Base-by-base conservation (phyloP, 2,329 filamentous ascomycete genomes). In the Lithohypha guttulata region DNA sequence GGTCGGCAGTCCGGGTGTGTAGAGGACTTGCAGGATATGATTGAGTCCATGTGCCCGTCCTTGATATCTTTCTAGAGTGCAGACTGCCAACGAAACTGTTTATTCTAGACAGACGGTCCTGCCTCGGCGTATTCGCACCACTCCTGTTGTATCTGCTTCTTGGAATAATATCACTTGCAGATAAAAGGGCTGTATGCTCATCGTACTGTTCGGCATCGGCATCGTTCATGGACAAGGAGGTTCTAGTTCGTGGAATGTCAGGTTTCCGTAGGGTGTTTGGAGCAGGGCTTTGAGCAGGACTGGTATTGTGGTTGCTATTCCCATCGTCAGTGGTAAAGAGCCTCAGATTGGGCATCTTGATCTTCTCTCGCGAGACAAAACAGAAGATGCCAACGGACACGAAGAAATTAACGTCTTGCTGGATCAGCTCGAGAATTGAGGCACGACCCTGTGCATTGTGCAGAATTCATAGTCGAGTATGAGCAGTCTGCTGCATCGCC, bases 91-190 rank as follows among this genome's bases (percentile, higher is more conserved):
- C 45, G 15, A 40, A 30, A 29, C 48, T 51, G 27, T 47, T 49
- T 6, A 48, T 47, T 38, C 48, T 47, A 20, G 48, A 51, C 9
- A 51, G 34, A 31, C 44, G 41, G 20, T 43, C 39, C n/a, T 41
- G 44, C 15, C 38, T 34, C 3, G 42, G 39, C 14, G 44, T 36
- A 10, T n/a, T 25, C 14, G 14, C 25, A 4, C 31, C 39, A 30
- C 30, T 34, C 19, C 14, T 34, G 10, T 19, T 29, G 22, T 21
- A 29, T 7, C 19, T 30, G 6, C 26, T 18, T 9, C 25, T 22
- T 27, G 32, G 8, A 8, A 29, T 21, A 19, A 32, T 38, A 5
- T 43, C 33, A 27, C 31, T 27, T 10, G 33, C 42, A n/a, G 34
- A 40, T 4, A 51, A 39, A 37, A 51, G 28, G 19, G 31, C 41